A percentile compares a stretch with the other conserved stretches of the same genome.
phyloP scores from a whole-genome alignment of 2,329 filamentous ascomycete species.

The Cordyceps cateniannulata region DNA sequence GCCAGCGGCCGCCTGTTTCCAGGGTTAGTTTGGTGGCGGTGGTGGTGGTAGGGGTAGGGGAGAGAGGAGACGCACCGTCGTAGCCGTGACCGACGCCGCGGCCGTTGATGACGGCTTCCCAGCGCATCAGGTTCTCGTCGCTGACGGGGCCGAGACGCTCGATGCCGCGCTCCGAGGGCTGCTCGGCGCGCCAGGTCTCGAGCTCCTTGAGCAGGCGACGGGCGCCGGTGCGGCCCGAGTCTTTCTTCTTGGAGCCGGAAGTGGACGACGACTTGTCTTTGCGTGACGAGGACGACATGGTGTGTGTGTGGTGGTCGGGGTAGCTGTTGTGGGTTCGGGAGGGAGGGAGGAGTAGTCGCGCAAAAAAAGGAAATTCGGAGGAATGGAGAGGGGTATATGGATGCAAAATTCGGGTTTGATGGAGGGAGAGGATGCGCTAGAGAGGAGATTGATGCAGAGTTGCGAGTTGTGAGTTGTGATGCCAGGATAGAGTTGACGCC shows the following conservation, averaged over 20 bases:
- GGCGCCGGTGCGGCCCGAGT: conserved; percentile 38
- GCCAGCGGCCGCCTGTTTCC: conserved; percentile 65
- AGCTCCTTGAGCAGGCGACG: conserved; percentile 55
- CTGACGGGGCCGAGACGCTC: conserved; percentile 50
- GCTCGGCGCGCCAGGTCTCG: conserved; percentile 44
- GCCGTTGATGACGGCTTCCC: conserved; percentile 57
- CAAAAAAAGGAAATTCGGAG: too few species aligned
- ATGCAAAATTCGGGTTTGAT: too few species aligned
- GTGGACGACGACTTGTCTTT: conserved; percentile 8
- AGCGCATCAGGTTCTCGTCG: conserved; percentile 49
- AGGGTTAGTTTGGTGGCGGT: background rate
- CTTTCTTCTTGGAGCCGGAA: conserved; percentile 15
- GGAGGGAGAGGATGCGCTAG: too few species aligned
- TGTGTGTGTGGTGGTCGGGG: background rate
- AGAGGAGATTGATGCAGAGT: too few species aligned
- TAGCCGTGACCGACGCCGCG: conserved; percentile 48
- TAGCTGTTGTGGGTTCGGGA: background rate
- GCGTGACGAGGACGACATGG: conserved; percentile 13
- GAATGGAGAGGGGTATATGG: too few species aligned
- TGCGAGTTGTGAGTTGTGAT: too few species aligned
- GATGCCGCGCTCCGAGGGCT: conserved; percentile 44
- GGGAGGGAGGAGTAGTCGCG: too few species aligned
- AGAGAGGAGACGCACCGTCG: conserved; percentile 38
- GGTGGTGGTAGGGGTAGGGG: background rate
- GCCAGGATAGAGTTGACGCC: too few species aligned